phyloP scores from a whole-genome alignment of 176 grass and related monocot genomes.

The Echinochloa phyllopogon region DNA sequence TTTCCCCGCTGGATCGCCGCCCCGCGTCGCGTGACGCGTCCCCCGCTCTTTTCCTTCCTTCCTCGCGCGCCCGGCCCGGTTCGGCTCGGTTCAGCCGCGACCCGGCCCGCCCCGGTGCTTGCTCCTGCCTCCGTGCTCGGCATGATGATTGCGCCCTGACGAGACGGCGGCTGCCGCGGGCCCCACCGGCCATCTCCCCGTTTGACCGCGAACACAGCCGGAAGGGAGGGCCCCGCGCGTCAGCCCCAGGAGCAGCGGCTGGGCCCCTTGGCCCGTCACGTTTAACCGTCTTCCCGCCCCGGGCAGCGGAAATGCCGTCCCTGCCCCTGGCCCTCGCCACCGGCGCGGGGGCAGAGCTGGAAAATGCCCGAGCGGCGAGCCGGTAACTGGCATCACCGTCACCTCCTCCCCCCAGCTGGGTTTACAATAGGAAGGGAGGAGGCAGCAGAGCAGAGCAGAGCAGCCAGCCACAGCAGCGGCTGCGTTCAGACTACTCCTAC shows the following conservation, averaged over 20 bases:
- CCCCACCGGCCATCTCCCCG: neutral
- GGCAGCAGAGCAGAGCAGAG: neutral
- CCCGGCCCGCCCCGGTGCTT: too few species aligned
- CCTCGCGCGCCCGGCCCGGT: too few species aligned
- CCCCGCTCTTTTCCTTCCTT: too few species aligned
- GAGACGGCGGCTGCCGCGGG: neutral
- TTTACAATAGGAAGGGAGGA: conserved; percentile 32
- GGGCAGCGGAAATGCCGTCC: neutral
- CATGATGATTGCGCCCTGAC: neutral
- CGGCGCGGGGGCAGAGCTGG: conserved; percentile 17
- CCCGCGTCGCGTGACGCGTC: too few species aligned
- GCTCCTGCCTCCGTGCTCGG: too few species aligned
- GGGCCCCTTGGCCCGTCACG: neutral
- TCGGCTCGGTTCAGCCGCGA: too few species aligned
- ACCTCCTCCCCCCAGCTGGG: neutral
- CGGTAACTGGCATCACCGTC: neutral
- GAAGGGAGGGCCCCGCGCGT: neutral
- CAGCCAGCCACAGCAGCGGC: conserved; percentile 15
- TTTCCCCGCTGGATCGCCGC: too few species aligned
- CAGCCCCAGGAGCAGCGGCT: neutral
- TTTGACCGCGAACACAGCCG: conserved; percentile 24
- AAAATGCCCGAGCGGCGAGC: neutral
- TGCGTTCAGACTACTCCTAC: conserved; percentile 43
- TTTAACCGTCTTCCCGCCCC: neutral
- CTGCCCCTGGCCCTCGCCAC: neutral